Base-by-base conservation (phyloP, 192 early-diverging fungal species). In the Paraglomus brasilianum region DNA sequence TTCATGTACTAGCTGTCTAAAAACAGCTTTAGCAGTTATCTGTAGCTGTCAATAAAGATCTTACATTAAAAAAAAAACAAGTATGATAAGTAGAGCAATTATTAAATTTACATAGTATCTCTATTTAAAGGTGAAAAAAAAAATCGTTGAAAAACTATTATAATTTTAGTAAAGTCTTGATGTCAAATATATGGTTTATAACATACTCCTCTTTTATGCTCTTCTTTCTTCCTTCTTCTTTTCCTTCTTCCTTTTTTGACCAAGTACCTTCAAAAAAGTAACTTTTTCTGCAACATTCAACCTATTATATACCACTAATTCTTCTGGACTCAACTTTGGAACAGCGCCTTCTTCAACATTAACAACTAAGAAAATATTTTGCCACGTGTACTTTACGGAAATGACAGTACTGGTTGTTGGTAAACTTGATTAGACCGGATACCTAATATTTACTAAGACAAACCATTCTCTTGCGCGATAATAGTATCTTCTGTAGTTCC, bases 391-490 rank as follows among this genome's bases (percentile, higher is more conserved):
- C n/a, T n/a, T n/a, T n/a, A n/a, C 15, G 6, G 59, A 44, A 30
- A 44, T 44, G 24, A 61, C 14, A 61, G 41, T 44, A 21, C 59
- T 44, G 4, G 41, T 61, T 8, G 59, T 61, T 61, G 46, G 41
- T 61, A 61, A 17, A 61, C 59, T 61, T 61, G 59, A 17, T 61
- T 61, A 61, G 59, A 61, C 41, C 41, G n/a, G 59, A 61, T 61
- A 65, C 47, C 62, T 65, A 65, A 65, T 65, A 48, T 65, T 49
- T 65, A 24, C 62, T 49, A 49, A 65, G 11, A 49, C 46, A 65
- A 65, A 49, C 24, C 62, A 65, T 65, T 65, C 60, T 47, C 46
- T 65, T 65, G 62, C 46, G 46, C 21, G 47, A 39, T 65, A 49
- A 5, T 48, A 49, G 43, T 45, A 62, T 62, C 60, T 62, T 19